These are phyloP conservation scores for Populus davidiana DNA, from an alignment of 345 rosid genomes.

Conservation along the genomic window DNA sequence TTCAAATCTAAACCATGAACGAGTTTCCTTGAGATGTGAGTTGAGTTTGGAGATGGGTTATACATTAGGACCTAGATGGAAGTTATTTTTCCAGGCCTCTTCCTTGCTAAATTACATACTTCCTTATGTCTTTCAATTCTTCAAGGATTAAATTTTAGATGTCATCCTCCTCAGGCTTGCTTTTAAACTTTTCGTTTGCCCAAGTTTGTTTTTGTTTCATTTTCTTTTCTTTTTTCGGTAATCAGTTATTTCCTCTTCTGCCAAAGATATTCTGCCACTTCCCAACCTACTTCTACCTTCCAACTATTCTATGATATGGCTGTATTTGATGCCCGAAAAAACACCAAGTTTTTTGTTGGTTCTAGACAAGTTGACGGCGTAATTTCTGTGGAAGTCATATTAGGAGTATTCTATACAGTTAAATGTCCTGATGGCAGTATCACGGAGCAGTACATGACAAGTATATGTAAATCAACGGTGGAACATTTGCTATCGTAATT, in stretches of 20 bases:
- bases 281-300: not conserved
- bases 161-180: not conserved
- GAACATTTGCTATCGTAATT: constrained; percentile 2
- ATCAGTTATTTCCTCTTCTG: not conserved
- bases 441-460: not conserved
- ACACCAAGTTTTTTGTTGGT: not conserved
- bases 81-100: not conserved
- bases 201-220: not conserved
- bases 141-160: not conserved
- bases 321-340: not conserved
- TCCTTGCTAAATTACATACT: not conserved
- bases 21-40: not conserved
- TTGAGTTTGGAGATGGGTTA: not conserved
- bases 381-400: not conserved
- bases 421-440: not conserved
- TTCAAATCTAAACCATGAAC: not conserved
- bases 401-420: not conserved
- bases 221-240: not conserved
- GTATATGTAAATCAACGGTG: constrained; percentile 1
- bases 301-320: not conserved
- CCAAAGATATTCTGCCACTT: not conserved
- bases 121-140: not conserved
- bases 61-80: not conserved
- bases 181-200: not conserved
- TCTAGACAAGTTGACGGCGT: not conserved